Evolutionary conservation across 345 rosid species (phyloP), one percentile per base, ranked within the genome.

Genomic region (Moringa oleifera): DNA sequence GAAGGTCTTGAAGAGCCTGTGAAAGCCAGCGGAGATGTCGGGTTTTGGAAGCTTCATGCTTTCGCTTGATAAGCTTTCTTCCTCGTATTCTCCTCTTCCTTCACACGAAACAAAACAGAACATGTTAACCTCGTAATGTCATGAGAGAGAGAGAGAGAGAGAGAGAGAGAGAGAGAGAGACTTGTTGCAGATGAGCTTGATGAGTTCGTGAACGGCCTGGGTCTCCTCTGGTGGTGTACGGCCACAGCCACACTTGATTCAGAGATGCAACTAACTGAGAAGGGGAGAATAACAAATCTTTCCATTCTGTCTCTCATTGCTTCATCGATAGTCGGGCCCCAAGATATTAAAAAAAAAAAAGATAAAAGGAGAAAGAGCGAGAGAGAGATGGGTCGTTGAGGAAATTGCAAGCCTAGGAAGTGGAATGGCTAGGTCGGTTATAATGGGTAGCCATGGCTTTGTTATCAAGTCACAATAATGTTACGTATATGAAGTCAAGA

Each of bases 221-320:
- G 20, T 67, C 68, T 69, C 61, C 71, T 63, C 11, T 67, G 58
- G 0, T 55, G 71, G 23, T 59, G 76, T 7, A 60, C 59, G 11
- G 70, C 83, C 0, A 88, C 82, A 23, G 81, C 85, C 53, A 88
- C 85, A 63, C 96, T 83, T 37, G 91, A 82, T 31, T 80, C 86
- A 54, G 92, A 88, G 59, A 85, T 71, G 63, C 96, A 88, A 24
- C 96, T 92, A 22, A 74, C 72, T 12, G 96, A 77, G 78, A 88
- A 88, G 22, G 96, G 96, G 74, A 88, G 90, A 58, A 85, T 77
- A 55, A 84, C 92, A 70, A 88, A 71, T 58, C 86, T 81, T 76
- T 88, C 96, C 90, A 88, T 82, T 75, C 76, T 78, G 53, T 87
- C 90, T 80, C 81, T 85, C 95, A 87, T 85, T 58, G 53, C 68